phyloP scores from a whole-genome alignment of 1,139 yeast genomes.

The Debaryomycetaceae sp. region DNA sequence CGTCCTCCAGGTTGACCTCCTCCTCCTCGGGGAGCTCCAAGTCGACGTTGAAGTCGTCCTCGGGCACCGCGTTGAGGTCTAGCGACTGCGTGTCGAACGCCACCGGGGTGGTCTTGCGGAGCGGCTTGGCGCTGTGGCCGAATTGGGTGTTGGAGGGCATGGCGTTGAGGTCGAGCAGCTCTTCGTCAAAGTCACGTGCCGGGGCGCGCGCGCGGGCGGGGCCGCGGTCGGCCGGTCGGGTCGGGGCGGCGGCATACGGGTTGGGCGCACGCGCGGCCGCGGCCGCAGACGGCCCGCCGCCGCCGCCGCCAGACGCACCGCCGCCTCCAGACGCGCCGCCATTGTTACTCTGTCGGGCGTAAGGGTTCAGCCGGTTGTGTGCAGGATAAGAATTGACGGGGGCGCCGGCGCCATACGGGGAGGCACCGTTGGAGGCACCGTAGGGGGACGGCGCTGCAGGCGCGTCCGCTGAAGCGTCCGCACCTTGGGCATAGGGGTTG shows the following conservation, averaged over 20 bases:
- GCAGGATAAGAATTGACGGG: too few species aligned
- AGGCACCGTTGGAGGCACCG: background rate
- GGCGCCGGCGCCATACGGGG: conserved; percentile 1
- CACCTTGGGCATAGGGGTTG: conserved; percentile 25
- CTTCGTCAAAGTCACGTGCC: conserved; percentile 23
- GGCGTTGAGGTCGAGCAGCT: conserved; percentile 39
- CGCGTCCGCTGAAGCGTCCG: too few species aligned
- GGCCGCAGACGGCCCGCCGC: conserved; percentile 6
- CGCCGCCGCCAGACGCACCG: background rate
- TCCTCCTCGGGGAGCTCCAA: conserved; percentile 43
- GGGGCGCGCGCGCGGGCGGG: conserved; percentile 3
- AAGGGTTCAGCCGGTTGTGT: too few species aligned
- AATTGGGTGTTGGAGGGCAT: conserved; percentile 30
- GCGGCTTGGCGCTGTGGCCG: conserved; percentile 21
- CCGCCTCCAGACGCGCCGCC: background rate
- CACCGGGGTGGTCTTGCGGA: conserved; percentile 21
- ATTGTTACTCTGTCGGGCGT: background rate
- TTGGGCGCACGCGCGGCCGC: conserved; percentile 4
- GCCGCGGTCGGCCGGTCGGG: conserved; percentile 6
- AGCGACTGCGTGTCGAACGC: conserved; percentile 15
- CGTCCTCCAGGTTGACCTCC: conserved; percentile 58
- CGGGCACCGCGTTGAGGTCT: conserved; percentile 36
- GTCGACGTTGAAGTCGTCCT: conserved; percentile 47
- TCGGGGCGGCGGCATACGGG: conserved; percentile 9
- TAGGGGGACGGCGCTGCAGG: conserved; percentile 4